Conservation (phyloP, 805 yeast genomes). For the Ogataea paradorogensis region DNA sequence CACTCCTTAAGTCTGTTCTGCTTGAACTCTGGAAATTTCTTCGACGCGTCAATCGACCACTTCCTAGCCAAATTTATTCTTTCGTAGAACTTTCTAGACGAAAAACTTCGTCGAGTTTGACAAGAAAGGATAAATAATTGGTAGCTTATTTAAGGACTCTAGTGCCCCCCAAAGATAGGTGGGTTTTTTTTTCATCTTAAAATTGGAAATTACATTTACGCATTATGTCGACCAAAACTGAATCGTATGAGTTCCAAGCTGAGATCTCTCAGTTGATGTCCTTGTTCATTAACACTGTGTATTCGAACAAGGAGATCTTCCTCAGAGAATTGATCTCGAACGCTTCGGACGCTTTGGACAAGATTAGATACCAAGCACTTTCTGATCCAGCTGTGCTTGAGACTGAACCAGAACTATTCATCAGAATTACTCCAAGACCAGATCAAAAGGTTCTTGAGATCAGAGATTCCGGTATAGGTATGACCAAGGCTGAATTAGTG, state of each 20-base stretch:
- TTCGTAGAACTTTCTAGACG: slow-evolving; percentile 20
- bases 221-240: slow-evolving; percentile 43
- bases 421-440: slow-evolving; percentile 96
- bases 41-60: slow-evolving; percentile 11
- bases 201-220: slow-evolving; percentile 7
- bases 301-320: slow-evolving; percentile 98
- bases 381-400: slow-evolving; percentile 90
- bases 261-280: slow-evolving; percentile 99
- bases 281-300: slow-evolving; percentile 98
- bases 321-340: slow-evolving; percentile 98
- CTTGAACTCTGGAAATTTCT: slow-evolving; percentile 7
- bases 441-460: slow-evolving; percentile 92
- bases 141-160: slow-evolving; percentile 6
- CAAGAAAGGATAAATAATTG: slow-evolving; percentile 4
- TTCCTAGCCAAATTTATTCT: background rate
- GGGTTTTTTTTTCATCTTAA: slow-evolving; percentile 6
- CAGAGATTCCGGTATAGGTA: slow-evolving; percentile 99
- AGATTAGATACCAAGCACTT: slow-evolving; percentile 94
- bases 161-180: slow-evolving; percentile 1
- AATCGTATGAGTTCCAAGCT: slow-evolving; percentile 97
- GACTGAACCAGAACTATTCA: slow-evolving; percentile 92
- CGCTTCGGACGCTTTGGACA: slow-evolving; percentile 98
- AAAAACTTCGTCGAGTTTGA: slow-evolving; percentile 14
- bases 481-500: slow-evolving; percentile 98
- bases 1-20: background rate